These are phyloP conservation scores for Cladosporium sp. DNA, from an alignment of 2,329 filamentous ascomycete species.

Conservation along the genomic window DNA sequence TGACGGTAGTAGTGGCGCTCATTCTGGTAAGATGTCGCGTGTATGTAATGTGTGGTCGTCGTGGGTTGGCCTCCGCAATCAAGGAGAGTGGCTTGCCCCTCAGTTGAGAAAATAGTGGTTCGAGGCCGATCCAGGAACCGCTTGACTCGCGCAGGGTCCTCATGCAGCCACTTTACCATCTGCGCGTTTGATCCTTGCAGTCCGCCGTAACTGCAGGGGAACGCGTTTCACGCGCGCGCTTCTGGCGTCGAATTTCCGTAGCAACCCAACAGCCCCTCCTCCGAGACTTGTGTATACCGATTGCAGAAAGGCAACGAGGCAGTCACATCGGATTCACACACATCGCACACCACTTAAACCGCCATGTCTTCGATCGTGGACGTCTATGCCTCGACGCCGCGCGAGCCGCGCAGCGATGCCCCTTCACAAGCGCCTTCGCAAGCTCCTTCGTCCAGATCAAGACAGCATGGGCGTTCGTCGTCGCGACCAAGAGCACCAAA, in stretches of 20 bases:
- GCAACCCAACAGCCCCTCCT: constrained; percentile 7
- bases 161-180: constrained; percentile 6
- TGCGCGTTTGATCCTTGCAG: background rate
- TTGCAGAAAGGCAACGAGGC: too few species aligned
- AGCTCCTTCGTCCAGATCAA: constrained; percentile 18
- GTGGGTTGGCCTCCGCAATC: constrained; percentile 1
- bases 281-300: background rate
- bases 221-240: background rate
- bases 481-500: constrained; percentile 50
- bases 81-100: constrained; percentile 5
- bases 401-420: constrained; percentile 35
- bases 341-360: constrained; percentile 2
- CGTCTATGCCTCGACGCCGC: constrained; percentile 27
- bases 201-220: background rate
- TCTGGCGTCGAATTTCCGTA: constrained; percentile 7
- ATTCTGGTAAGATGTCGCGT: constrained; percentile 16
- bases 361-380: constrained; percentile 49
- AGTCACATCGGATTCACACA: too few species aligned
- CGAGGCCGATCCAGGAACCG: constrained; percentile 4
- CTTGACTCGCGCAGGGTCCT: constrained; percentile 1
- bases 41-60: background rate
- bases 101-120: constrained; percentile 11
- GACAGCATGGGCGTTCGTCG: constrained; percentile 40
- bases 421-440: constrained; percentile 16
- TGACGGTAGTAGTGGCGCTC: constrained; percentile 26